These are phyloP conservation scores for Monilinia vaccinii-corymbosi DNA, from an alignment of 2,329 filamentous ascomycete genomes.

Conservation along the genomic window DNA sequence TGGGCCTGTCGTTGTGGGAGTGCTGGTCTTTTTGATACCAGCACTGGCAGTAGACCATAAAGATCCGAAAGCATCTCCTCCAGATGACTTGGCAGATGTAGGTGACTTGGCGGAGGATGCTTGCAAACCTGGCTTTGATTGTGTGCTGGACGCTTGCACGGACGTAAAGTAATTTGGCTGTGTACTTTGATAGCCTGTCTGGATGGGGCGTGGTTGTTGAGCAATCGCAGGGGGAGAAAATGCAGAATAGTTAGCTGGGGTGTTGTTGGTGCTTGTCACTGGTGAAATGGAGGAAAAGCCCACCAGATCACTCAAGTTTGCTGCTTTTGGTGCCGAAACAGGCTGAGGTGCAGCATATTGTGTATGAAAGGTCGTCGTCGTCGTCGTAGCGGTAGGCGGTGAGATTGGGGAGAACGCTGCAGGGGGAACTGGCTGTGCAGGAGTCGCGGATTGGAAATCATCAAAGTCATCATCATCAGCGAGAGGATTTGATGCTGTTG, in stretches of 20 bases:
- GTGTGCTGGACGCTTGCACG: conserved; percentile 43
- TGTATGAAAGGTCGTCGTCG: conserved; percentile 47
- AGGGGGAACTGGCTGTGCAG: conserved; percentile 38
- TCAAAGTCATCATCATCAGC: conserved; percentile 79
- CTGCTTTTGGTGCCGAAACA: conserved; percentile 71
- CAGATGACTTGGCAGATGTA: conserved; percentile 43
- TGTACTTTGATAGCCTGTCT: conserved; percentile 61
- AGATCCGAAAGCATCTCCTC: conserved; percentile 81
- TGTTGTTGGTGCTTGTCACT: conserved; percentile 46
- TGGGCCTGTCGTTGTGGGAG: conserved; percentile 54
- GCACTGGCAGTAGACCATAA: conserved; percentile 65
- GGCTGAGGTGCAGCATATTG: conserved; percentile 79
- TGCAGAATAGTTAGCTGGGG: conserved; percentile 55
- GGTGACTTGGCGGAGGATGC: conserved; percentile 39
- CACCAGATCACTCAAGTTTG: conserved; percentile 71
- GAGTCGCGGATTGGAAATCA: conserved; percentile 85
- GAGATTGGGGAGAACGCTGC: conserved; percentile 32
- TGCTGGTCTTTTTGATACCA: conserved; percentile 63
- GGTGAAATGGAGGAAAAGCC: conserved; percentile 76
- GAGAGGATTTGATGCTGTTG: conserved; percentile 34
- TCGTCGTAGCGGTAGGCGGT: conserved; percentile 41
- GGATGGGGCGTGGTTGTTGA: conserved; percentile 38
- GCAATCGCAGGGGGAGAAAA: conserved; percentile 42
- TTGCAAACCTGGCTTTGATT: conserved; percentile 25
- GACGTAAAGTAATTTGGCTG: conserved; percentile 95